Evolutionary conservation across 225 moss, liverwort and hornwort species (phyloP), one percentile per base, ranked within the genome.

Genomic region (Pseudoscleropodium purum): DNA sequence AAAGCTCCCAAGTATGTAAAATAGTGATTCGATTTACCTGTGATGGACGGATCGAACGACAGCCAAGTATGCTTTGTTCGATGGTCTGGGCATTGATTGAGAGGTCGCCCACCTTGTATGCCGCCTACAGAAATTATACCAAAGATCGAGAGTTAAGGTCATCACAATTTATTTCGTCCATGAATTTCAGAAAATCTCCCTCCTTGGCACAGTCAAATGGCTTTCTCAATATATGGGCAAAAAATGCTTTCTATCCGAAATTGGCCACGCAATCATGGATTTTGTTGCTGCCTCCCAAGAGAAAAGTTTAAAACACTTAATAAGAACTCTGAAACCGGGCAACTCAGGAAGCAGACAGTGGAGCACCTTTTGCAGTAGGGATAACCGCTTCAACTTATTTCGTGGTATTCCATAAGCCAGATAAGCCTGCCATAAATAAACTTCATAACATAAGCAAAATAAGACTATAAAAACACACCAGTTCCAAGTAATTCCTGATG

Each of bases 401-500:
- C 96, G 93, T 56, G 97, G 97, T 79, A 98, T 98, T 77, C 97
- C 97, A 77, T 98, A 98, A 34, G 97, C 97, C 88, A 98, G 88
- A 90, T 96, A 96, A 31, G 96, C 97, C 97, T 98, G 95, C 88
- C 84, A 76, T 36, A 68, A 52, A 41, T 13, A 39, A 85, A 33
- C 69, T 23, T 80, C 65, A 43, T 27, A 69, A 41, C 33, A 67
- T 75, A 26, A 68, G 84, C 41, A 83, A 72, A 68, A 33, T 41
- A 49, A 39, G 83, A 31, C 43, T 57, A 43, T 4, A 5, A 26
- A 37, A 83, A 56, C 25, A 61, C 34, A 62, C 25, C 26, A 77
- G n/a, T 45, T 52, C 12, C 12, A 80, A 73, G 15, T 63, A 9
- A 80, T 60, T 49, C 41, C 36, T 59, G 54, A 33, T 59, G 75